Conservation (phyloP, 73 alveolate species). For the Loxodes magnus region DNA sequence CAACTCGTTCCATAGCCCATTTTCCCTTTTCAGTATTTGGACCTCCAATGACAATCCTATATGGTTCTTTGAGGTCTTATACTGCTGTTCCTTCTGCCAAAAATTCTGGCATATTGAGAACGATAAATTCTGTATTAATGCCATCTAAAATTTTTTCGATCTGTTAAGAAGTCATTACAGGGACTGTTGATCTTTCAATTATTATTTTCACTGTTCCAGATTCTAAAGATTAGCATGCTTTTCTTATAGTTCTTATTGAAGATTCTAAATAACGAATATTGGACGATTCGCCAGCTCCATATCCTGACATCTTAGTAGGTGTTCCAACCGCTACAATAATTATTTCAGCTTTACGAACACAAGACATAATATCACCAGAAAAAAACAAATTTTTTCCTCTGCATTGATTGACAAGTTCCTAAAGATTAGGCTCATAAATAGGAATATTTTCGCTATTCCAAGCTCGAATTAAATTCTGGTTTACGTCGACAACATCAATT, state of each 20-base stretch:
- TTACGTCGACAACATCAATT: slow-evolving; percentile 58
- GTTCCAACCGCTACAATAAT: slow-evolving; percentile 40
- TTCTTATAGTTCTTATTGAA: slow-evolving; percentile 25
- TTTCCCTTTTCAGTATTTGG: slow-evolving; percentile 16
- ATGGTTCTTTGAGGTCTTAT: slow-evolving; percentile 72
- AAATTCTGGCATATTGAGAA: slow-evolving; percentile 93
- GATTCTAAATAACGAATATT: slow-evolving; percentile 52
- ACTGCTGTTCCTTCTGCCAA: slow-evolving; percentile 94
- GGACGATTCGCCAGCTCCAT: slow-evolving; percentile 61
- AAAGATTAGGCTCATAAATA: slow-evolving; percentile 61
- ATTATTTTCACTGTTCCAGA: slow-evolving; percentile 32
- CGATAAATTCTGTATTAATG: slow-evolving; percentile 34
- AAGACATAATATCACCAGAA: slow-evolving; percentile 49
- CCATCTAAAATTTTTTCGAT: slow-evolving; percentile 27
- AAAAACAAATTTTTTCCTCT: slow-evolving; percentile 54
- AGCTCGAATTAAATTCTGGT: slow-evolving; percentile 41
- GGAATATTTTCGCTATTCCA: slow-evolving; percentile 54
- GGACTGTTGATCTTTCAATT: slow-evolving; percentile 91
- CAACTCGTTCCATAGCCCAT: slow-evolving; percentile 26
- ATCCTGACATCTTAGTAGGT: slow-evolving; percentile 62
- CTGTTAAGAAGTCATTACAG: slow-evolving; percentile 76
- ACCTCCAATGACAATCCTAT: slow-evolving; percentile 90
- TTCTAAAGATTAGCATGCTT: slow-evolving; percentile 16
- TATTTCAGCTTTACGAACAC: slow-evolving; percentile 37
- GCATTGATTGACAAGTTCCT: slow-evolving; percentile 26